Evolutionary conservation across 805 yeast species (phyloP).

Genomic region (Starmera caribaea): DNA sequence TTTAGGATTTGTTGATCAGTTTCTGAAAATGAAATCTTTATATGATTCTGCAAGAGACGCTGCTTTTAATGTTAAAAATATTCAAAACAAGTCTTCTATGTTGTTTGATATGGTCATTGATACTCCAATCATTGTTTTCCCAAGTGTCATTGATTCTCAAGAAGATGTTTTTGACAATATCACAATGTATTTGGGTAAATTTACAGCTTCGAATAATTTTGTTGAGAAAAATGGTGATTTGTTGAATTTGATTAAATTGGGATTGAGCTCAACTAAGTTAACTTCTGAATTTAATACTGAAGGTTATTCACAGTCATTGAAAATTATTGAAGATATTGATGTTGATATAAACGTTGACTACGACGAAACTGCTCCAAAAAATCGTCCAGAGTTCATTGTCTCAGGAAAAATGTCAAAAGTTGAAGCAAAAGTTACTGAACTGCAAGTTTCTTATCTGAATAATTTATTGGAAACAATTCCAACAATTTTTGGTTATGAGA

Average conservation of each 20-base stretch:
- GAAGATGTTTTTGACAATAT: conserved; percentile 44
- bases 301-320: conserved; percentile 30
- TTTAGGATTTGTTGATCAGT: conserved; percentile 56
- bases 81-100: conserved; percentile 43
- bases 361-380: conserved; percentile 25
- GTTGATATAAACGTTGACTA: conserved; percentile 48
- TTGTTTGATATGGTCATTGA: conserved; percentile 62
- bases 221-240: conserved; percentile 19
- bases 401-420: conserved; percentile 54
- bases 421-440: conserved; percentile 58
- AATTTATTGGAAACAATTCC: conserved; percentile 47
- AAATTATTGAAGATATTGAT: conserved; percentile 60
- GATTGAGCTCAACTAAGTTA: conserved; percentile 65
- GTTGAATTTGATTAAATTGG: conserved; percentile 53
- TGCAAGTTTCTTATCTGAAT: conserved; percentile 52
- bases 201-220: conserved; percentile 60
- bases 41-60: conserved; percentile 86
- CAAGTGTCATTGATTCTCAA: conserved; percentile 38
- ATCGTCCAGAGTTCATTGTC: conserved; percentile 39
- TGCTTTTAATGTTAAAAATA: conserved; percentile 72
- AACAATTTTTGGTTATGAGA: conserved; percentile 39
- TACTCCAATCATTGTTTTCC: conserved; percentile 81
- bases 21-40: conserved; percentile 78
- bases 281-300: conserved; percentile 48
- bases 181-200: conserved; percentile 73